Evolutionary conservation across 257 asterid genomes (phyloP).

Genomic region (Nicotiana tabacum): DNA sequence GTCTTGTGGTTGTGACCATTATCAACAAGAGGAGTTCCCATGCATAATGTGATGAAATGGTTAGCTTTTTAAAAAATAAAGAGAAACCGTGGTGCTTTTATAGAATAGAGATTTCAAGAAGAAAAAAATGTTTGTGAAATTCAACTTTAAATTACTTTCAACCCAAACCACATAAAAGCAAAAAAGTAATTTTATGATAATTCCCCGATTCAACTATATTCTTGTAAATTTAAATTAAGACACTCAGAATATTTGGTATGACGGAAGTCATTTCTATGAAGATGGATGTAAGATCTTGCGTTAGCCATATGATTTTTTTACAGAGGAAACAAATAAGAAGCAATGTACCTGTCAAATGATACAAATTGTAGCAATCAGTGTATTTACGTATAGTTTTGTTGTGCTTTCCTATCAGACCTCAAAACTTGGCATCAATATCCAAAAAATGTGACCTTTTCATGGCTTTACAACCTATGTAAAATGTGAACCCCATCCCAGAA

Average conservation of each 20-base stretch:
- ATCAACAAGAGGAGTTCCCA: too few relatives aligned
- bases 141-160: not conserved
- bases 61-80: too few relatives aligned
- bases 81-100: too few relatives aligned
- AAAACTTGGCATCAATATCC: not conserved
- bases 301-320: not conserved
- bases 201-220: not conserved
- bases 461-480: not conserved
- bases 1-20: too few relatives aligned
- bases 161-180: not conserved
- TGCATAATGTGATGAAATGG: too few relatives aligned
- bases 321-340: not conserved
- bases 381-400: not conserved
- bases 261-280: not conserved
- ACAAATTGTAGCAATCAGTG: not conserved
- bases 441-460: not conserved
- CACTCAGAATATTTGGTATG: not conserved
- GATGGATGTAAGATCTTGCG: not conserved
- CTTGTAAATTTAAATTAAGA: not conserved
- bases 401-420: not conserved
- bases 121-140: not conserved
- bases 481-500: not conserved
- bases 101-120: too few relatives aligned
- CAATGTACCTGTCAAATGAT: not conserved
- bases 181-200: too few relatives aligned